A percentile compares a stretch with the other conserved stretches of the same genome.
These are phyloP conservation scores for Chaetomium globosum DNA, from an alignment of 2,329 filamentous ascomycete genomes.

Conservation along the genomic window DNA sequence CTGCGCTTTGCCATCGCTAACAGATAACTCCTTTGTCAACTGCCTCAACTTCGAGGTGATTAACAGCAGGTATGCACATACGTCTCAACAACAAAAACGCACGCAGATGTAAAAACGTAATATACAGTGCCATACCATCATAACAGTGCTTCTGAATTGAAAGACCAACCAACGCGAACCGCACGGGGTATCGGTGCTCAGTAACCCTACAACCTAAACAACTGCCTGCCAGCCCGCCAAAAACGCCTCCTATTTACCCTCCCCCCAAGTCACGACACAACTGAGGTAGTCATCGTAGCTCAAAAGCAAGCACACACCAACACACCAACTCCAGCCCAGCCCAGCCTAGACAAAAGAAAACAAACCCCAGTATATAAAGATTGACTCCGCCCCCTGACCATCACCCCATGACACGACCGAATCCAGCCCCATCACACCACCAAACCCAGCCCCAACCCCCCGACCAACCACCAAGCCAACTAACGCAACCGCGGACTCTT, in stretches of 20 bases:
- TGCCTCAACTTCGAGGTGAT: neutral
- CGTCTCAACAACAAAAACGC: neutral
- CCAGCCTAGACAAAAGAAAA: too few relatives aligned
- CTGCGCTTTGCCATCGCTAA: neutral
- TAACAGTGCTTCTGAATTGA: conserved; percentile 6
- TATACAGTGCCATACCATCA: conserved; percentile 3
- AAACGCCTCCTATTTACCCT: neutral
- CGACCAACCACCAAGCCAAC: conserved; percentile 4
- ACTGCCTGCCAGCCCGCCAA: conserved; percentile 10
- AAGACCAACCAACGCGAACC: conserved; percentile 16
- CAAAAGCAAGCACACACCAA: neutral
- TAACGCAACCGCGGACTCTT: conserved; percentile 57
- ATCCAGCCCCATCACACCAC: too few relatives aligned
- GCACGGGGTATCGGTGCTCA: conserved; percentile 29
- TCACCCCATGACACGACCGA: too few relatives aligned
- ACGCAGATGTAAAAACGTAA: neutral
- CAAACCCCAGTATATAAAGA: too few relatives aligned
- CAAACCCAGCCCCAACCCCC: too few relatives aligned
- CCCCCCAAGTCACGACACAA: too few relatives aligned
- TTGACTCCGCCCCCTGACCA: too few relatives aligned
- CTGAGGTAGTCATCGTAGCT: neutral
- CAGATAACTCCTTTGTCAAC: neutral
- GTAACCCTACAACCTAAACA: conserved; percentile 29
- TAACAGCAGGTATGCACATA: neutral
- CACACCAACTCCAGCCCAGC: neutral